Percentiles rank a stretch among this genome's conserved stretches.
phyloP scores from a whole-genome alignment of 352 stramenopile genomes.

The Phytophthora citrophthora region DNA sequence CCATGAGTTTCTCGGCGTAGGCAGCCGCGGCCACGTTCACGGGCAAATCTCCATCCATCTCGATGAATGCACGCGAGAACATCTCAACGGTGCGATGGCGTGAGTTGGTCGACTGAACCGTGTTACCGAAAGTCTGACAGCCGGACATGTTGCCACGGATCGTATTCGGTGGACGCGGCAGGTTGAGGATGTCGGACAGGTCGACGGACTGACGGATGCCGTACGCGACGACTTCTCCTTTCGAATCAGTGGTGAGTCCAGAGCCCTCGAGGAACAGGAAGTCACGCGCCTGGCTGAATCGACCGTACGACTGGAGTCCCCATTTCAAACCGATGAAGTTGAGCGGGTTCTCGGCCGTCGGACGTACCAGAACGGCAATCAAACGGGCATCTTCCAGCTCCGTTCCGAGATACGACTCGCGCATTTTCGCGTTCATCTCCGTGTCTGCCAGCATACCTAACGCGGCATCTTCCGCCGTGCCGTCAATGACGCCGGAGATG shows the following conservation, averaged over 20 bases:
- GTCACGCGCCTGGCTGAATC: slow-evolving; percentile 45
- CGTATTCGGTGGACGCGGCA: slow-evolving; percentile 39
- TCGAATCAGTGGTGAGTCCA: slow-evolving; percentile 34
- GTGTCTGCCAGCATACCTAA: slow-evolving; percentile 49
- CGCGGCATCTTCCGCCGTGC: slow-evolving; percentile 47
- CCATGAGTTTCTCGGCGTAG: slow-evolving; percentile 39
- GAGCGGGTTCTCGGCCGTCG: slow-evolving; percentile 40
- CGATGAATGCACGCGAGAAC: slow-evolving; percentile 45
- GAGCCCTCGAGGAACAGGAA: slow-evolving; percentile 54
- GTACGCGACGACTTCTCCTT: slow-evolving; percentile 40
- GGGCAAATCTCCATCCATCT: slow-evolving; percentile 35
- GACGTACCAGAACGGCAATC: slow-evolving; percentile 36
- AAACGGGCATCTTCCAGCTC: slow-evolving; percentile 44
- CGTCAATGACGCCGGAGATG: slow-evolving; percentile 40
- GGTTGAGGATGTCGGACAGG: slow-evolving; percentile 28
- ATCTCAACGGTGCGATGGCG: slow-evolving; percentile 34
- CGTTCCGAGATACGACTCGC: slow-evolving; percentile 46
- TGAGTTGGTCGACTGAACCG: slow-evolving; percentile 5
- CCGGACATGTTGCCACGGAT: slow-evolving; percentile 47
- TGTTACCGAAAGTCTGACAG: slow-evolving; percentile 43
- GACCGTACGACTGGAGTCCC: slow-evolving; percentile 39
- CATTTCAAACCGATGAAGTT: slow-evolving; percentile 57
- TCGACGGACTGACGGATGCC: slow-evolving; percentile 42
- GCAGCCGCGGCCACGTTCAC: slow-evolving; percentile 31
- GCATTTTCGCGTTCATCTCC: slow-evolving; percentile 44